phyloP scores from a whole-genome alignment of 805 yeast species.

The Nakazawaea sp. region DNA sequence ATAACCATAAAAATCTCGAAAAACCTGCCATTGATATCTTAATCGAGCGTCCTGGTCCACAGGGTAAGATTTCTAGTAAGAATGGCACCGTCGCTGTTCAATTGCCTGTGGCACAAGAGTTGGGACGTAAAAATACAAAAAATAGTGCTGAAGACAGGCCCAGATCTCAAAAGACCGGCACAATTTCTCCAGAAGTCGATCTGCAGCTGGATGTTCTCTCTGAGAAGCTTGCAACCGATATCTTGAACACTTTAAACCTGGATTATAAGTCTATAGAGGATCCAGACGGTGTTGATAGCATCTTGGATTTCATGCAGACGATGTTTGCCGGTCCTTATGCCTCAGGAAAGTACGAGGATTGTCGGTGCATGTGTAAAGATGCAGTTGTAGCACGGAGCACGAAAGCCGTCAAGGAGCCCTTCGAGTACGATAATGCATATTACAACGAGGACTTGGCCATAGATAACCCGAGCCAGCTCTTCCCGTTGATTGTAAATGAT shows the following conservation, averaged over 20 bases:
- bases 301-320: slow-evolving; percentile 7
- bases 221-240: background rate
- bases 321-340: slow-evolving; percentile 1
- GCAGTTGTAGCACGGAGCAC: background rate
- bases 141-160: no score
- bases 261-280: background rate
- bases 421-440: slow-evolving; percentile 7
- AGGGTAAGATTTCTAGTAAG: no score
- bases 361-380: slow-evolving; percentile 8
- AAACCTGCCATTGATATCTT: no score
- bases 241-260: background rate
- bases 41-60: no score
- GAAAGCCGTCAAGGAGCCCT: background rate
- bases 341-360: background rate
- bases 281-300: slow-evolving; percentile 2
- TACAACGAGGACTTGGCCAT: slow-evolving; percentile 5
- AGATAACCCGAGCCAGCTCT: slow-evolving; percentile 7
- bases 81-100: no score
- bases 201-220: no score
- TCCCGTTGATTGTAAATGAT: slow-evolving; percentile 5
- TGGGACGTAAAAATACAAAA: no score
- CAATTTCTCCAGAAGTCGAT: no score
- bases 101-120: no score
- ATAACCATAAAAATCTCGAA: no score
- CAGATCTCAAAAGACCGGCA: no score